phyloP scores from a whole-genome alignment of 192 early-diverging fungal species.

The Dispira simplex region DNA sequence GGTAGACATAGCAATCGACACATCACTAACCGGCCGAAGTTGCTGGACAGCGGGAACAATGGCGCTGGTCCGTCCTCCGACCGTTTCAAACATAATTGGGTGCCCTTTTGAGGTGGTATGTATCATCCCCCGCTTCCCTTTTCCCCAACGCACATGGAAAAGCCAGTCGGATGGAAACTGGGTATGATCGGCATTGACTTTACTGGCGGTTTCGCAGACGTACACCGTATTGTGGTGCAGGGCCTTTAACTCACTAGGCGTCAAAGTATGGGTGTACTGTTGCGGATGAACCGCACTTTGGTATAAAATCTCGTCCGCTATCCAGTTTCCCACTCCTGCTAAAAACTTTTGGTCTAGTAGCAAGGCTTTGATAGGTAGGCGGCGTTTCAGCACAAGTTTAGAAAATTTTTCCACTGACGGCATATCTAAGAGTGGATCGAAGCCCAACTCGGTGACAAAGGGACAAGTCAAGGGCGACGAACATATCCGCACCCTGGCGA shows the following conservation, averaged over 20 bases:
- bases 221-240: slow-evolving; percentile 29
- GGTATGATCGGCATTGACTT: slow-evolving; percentile 46
- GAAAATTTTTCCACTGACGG: slow-evolving; percentile 33
- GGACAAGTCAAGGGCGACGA: slow-evolving; percentile 24
- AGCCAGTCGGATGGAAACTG: slow-evolving; percentile 59
- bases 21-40: slow-evolving; percentile 15
- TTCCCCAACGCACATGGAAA: slow-evolving; percentile 64
- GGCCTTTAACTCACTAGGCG: slow-evolving; percentile 21
- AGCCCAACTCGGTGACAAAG: slow-evolving; percentile 50
- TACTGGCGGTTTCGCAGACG: slow-evolving; percentile 37
- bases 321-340: slow-evolving; percentile 77
- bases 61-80: slow-evolving; percentile 51
- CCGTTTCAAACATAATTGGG: slow-evolving; percentile 44
- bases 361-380: slow-evolving; percentile 50
- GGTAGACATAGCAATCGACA: too few relatives aligned
- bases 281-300: slow-evolving; percentile 55
- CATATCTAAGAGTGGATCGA: slow-evolving; percentile 51
- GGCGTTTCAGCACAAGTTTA: slow-evolving; percentile 19
- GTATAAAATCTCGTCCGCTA: slow-evolving; percentile 72
- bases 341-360: slow-evolving; percentile 62
- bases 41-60: slow-evolving; percentile 39
- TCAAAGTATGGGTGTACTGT: slow-evolving; percentile 31
- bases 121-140: slow-evolving; percentile 28
- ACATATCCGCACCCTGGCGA: slow-evolving; percentile 48
- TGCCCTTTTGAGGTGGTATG: slow-evolving; percentile 35